Base-by-base conservation (phyloP, 257 asterid species). In the Parsonsia alboflavescens region DNA sequence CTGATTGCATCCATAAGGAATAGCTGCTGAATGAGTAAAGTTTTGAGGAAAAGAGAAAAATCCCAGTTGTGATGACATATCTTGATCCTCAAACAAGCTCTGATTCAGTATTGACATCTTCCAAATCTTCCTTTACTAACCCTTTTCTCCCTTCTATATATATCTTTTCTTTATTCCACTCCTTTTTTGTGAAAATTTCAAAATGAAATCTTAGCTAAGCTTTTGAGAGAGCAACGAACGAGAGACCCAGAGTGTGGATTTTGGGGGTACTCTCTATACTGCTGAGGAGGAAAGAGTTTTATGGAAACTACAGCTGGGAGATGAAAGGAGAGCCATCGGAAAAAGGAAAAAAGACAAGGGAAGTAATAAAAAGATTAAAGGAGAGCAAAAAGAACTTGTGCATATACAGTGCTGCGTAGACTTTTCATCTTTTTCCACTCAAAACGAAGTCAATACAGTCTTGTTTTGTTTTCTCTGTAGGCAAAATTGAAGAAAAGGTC, bases 81-180 rank as follows among this genome's bases (percentile, higher is more conserved):
- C 91, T 82, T 90, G 91, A 69, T 90, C 97, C 58, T 88, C 94
- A 78, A 88, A 88, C 80, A 93, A 76, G 69, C 85, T 83, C 72
- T 89, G 91, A 81, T 88, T 88, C 39, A 89, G 49, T 86, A 85
- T 80, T 41, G 83, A 78, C 75, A 82, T 75, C 48, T 22, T 72
- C 62, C 50, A 57, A 44, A n/a, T 73, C 64, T 66, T 28, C 53
- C 71, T 36, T 42, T 63, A 22, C 57, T 19, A 49, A 36, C 30
- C 22, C 36, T 0, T 1, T 48, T 16, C 15, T 65, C 49, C 70
- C 81, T 80, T 71, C 76, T 63, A 70, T 10, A 2, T 70, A 33
- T 33, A 33, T 3, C 2, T 24, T 22, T 53, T 53, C 21, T 24
- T 53, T 53, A n/a, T 41, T 26, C 28, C 39, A 67, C 24, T 53